Conservation (phyloP, 768 basidiomycete species). For the Phaeotremella skinneri region DNA sequence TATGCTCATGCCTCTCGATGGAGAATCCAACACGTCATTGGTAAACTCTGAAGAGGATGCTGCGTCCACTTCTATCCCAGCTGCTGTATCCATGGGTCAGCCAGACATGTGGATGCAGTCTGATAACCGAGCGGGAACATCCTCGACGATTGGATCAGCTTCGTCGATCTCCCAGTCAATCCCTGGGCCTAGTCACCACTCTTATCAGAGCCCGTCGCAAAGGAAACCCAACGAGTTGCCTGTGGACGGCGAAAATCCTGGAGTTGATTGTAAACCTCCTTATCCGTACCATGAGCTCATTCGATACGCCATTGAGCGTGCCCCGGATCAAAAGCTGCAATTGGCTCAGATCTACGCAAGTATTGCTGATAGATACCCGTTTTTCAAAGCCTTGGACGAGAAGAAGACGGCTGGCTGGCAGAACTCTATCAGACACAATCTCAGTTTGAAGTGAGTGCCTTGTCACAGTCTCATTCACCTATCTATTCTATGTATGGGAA, state of each 20-base stretch:
- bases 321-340: slow-evolving; percentile 33
- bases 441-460: slow-evolving; percentile 47
- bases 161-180: slow-evolving; percentile 16
- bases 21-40: slow-evolving; percentile 2
- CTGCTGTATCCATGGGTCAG: too few species aligned
- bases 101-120: too few species aligned
- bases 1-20: slow-evolving; percentile 25
- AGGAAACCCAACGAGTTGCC: slow-evolving; percentile 40
- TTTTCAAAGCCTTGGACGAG: slow-evolving; percentile 43
- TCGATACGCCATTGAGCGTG: slow-evolving; percentile 39
- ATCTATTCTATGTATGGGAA: background rate
- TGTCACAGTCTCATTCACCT: background rate
- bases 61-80: slow-evolving; percentile 15
- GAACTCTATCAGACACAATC: slow-evolving; percentile 53
- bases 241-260: slow-evolving; percentile 36
- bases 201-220: background rate
- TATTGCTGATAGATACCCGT: slow-evolving; percentile 44
- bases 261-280: slow-evolving; percentile 45
- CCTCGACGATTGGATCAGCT: slow-evolving; percentile 20
- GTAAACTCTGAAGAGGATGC: slow-evolving; percentile 18
- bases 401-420: slow-evolving; percentile 50
- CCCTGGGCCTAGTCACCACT: background rate
- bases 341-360: slow-evolving; percentile 37
- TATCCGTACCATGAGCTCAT: slow-evolving; percentile 47
- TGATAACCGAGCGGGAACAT: background rate